Percentiles rank a stretch among this genome's conserved stretches.
These are phyloP conservation scores for Botrytis hyacinthi DNA, from an alignment of 2,329 filamentous ascomycete species.

Conservation along the genomic window DNA sequence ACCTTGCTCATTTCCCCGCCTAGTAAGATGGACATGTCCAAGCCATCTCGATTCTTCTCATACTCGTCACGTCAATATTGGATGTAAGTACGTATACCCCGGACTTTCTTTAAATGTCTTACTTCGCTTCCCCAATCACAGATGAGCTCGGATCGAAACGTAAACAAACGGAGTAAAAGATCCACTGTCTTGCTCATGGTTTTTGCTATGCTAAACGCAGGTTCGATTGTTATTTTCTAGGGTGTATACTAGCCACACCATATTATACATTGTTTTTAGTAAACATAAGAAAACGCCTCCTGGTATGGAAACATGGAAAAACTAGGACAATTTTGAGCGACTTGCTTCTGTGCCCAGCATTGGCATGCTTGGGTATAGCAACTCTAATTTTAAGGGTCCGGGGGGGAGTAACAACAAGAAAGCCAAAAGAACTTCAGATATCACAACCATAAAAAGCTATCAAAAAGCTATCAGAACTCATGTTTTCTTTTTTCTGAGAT, in stretches of 20 bases:
- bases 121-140: slow-evolving; percentile 15
- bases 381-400: not conserved
- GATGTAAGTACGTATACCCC: not conserved
- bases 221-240: not conserved
- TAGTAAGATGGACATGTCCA: not conserved
- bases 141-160: not conserved
- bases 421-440: not conserved
- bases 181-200: not conserved
- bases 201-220: not conserved
- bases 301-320: not conserved
- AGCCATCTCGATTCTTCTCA: not conserved
- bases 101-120: slow-evolving; percentile 3
- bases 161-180: slow-evolving; percentile 10
- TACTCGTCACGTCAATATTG: not conserved
- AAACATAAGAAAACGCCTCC: not conserved
- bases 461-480: not conserved
- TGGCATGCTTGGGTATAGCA: not conserved
- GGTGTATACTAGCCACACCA: not conserved
- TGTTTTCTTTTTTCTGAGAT: not conserved
- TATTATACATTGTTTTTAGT: not conserved
- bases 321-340: not conserved
- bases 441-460: not conserved
- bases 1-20: slow-evolving; percentile 2
- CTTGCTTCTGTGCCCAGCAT: not conserved
- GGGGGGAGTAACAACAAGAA: not conserved